Conservation (phyloP, 805 yeast species). For the Maudiozyma turicensis region DNA sequence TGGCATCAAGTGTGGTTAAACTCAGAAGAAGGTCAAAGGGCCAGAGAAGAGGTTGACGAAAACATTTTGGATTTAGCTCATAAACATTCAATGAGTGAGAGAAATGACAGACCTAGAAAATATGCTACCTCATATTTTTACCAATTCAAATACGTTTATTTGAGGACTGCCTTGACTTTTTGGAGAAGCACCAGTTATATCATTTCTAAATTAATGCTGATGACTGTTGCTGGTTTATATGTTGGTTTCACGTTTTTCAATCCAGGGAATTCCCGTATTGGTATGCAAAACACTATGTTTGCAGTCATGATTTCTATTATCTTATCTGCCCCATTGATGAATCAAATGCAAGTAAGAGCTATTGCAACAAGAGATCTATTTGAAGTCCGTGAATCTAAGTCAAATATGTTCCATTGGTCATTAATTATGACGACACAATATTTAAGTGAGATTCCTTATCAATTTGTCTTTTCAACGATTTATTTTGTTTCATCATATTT, state of each 20-base stretch:
- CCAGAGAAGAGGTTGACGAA: slow-evolving; percentile 34
- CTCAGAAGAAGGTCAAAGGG: slow-evolving; percentile 31
- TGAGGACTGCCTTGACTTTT: slow-evolving; percentile 15
- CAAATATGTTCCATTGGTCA: slow-evolving; percentile 35
- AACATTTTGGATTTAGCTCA: slow-evolving; percentile 38
- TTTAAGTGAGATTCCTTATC: slow-evolving; percentile 31
- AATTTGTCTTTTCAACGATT: slow-evolving; percentile 24
- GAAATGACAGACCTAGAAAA: slow-evolving; percentile 9
- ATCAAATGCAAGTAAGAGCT: slow-evolving; percentile 32
- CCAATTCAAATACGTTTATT: slow-evolving; percentile 31
- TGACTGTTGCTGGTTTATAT: slow-evolving; percentile 36
- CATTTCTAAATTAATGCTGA: slow-evolving; percentile 35
- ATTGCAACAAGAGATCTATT: slow-evolving; percentile 30
- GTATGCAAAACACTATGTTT: slow-evolving; percentile 31
- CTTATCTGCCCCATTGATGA: slow-evolving; percentile 33
- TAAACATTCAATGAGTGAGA: slow-evolving; percentile 3
- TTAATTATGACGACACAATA: slow-evolving; percentile 29
- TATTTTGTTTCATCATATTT: slow-evolving; percentile 33
- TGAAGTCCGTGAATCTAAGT: slow-evolving; percentile 34
- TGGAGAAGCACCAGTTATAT: slow-evolving; percentile 36
- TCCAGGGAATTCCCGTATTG: slow-evolving; percentile 38
- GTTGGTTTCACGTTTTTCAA: slow-evolving; percentile 49
- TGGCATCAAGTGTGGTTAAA: slow-evolving; percentile 49
- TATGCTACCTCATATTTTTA: slow-evolving; percentile 17
- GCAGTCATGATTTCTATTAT: slow-evolving; percentile 31